Base-by-base conservation (phyloP, 2,329 filamentous ascomycete genomes). In the Penicillium sp. region DNA sequence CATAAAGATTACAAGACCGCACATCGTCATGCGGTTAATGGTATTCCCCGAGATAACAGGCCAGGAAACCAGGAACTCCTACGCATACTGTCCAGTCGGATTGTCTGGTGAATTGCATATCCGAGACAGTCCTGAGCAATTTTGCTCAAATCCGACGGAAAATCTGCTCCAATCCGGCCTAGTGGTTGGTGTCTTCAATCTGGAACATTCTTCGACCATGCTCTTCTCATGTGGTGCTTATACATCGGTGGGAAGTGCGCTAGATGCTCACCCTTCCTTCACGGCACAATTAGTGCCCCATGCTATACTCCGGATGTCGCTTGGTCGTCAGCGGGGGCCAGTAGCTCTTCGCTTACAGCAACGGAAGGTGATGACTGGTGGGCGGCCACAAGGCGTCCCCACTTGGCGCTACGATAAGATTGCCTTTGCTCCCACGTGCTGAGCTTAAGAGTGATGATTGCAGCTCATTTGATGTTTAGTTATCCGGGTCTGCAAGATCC, bases 141-240 rank as follows among this genome's bases (percentile, higher is more conserved):
- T 42, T 22, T 19, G 22, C 42, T 25, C 43, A 46, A 46, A 26
- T 46, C 43, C 43, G 43, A 46, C 25, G 22, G 43, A 5, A 13
- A 46, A 3, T 10, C 25, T 14, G 19, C 42, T 26, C 22, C 11
- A 46, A 14, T 25, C 10, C 6, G 6, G 5, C 13, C 26, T 13
- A n/a, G 7, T n/a, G 16, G 7, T 28, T 28, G 8, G 25, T 46
- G 14, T 6, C 19, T 6, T 26, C 14, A 48, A 28, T 25, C 14
- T 13, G 25, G 40, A 28, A 28, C 25, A n/a, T 30, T 48, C 14
- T 13, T 11, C 1, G 11, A n/a, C 11, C 28, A 35, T 13, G 25
- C 11, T 11, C 28, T 22, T 22, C 19, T 22, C 19, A 81, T 25
- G 87, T 87, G 1, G 72, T 87, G 0, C 79, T 80, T 13, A 87